These are phyloP conservation scores for Jasminum sambac DNA, from an alignment of 257 asterid species.

Conservation along the genomic window DNA sequence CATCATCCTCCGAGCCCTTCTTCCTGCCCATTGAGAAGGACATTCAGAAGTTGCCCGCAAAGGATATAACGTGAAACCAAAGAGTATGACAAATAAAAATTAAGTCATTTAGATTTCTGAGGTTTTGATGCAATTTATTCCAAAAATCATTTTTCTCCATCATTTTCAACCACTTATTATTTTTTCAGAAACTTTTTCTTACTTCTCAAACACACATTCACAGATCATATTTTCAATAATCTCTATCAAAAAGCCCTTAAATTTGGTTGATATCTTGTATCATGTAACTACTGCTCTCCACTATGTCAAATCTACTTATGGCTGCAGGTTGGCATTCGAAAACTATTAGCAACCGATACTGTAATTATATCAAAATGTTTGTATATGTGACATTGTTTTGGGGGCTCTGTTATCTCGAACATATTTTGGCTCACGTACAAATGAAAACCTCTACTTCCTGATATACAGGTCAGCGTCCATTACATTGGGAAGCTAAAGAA, in stretches of 20 bases:
- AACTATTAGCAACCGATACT: not conserved
- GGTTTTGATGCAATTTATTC: no score
- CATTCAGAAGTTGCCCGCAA: not conserved
- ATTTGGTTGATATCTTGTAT: not conserved
- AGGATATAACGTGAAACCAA: not conserved
- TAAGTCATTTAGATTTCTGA: not conserved
- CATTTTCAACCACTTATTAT: no score
- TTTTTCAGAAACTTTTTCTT: no score
- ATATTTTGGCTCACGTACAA: not conserved
- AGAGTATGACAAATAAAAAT: not conserved
- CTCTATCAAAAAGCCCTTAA: not conserved
- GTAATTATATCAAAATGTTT: not conserved
- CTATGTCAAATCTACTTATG: not conserved
- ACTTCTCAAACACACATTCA: no score
- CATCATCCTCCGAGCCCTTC: not conserved
- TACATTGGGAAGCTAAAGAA: slow-evolving; percentile 84
- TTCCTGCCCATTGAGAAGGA: not conserved
- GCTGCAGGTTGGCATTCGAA: not conserved
- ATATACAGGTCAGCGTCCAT: slow-evolving; percentile 64
- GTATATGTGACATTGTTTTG: not conserved
- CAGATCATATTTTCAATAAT: no score
- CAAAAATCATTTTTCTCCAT: no score
- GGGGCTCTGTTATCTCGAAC: not conserved
- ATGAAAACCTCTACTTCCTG: slow-evolving; percentile 4
- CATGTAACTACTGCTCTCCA: not conserved